These are phyloP conservation scores for Austroboletus niveus DNA, from an alignment of 1,284 basidiomycete species.

Conservation along the genomic window DNA sequence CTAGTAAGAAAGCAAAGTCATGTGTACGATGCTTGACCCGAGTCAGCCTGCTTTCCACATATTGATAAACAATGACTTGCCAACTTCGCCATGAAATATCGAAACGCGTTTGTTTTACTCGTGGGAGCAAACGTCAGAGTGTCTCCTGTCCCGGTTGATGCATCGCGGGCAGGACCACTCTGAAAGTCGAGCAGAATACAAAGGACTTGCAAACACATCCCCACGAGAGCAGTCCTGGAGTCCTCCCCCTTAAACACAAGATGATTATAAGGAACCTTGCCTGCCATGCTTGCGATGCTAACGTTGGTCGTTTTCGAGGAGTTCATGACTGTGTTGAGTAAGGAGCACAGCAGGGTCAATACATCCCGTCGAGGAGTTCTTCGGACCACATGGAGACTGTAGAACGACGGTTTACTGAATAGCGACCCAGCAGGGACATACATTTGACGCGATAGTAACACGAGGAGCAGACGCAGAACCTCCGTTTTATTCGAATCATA, in stretches of 20 bases:
- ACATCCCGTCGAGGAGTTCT: conserved; percentile 77
- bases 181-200: conserved; percentile 82
- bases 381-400: conserved; percentile 77
- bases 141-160: conserved; percentile 41
- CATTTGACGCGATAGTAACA: conserved; percentile 85
- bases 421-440: conserved; percentile 73
- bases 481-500: conserved; percentile 84
- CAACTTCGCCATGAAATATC: conserved; percentile 87
- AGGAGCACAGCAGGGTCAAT: conserved; percentile 84
- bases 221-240: conserved; percentile 65
- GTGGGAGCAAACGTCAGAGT: conserved; percentile 50
- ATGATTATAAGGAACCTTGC: conserved; percentile 83
- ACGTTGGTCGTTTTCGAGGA: conserved; percentile 47
- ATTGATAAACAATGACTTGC: conserved; percentile 41
- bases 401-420: conserved; percentile 68
- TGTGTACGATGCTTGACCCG: conserved; percentile 73
- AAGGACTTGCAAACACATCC: conserved; percentile 71
- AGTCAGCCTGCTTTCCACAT: conserved; percentile 7
- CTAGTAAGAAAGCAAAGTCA: conserved; percentile 82
- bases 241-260: conserved; percentile 88
- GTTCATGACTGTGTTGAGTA: conserved; percentile 87
- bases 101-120: conserved; percentile 80
- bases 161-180: conserved; percentile 66
- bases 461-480: conserved; percentile 80
- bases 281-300: conserved; percentile 61